Conservation (phyloP, 2,329 filamentous ascomycete species). For the Fusarium continuum region DNA sequence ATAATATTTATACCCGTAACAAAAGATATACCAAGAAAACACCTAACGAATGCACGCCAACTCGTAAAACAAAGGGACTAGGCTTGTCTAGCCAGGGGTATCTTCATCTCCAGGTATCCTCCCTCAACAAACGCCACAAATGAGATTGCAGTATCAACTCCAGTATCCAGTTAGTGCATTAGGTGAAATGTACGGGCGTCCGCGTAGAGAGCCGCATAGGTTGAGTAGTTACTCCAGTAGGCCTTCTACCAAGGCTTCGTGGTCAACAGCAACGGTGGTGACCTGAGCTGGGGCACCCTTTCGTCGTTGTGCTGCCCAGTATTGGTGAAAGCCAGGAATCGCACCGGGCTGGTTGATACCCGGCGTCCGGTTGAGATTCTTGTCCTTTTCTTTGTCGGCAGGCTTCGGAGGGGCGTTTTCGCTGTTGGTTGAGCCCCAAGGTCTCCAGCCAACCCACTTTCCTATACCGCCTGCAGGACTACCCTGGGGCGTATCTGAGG, state of each 20-base stretch:
- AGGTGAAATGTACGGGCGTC: constrained; percentile 13
- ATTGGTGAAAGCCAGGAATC: constrained; percentile 75
- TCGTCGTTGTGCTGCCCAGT: constrained; percentile 60
- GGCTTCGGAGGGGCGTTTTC: constrained; percentile 25
- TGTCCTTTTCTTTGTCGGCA: constrained; percentile 46
- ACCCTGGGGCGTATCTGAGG: constrained; percentile 36
- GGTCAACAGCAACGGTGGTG: constrained; percentile 66
- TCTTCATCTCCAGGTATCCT: constrained; percentile 37
- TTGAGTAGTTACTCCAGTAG: constrained; percentile 50
- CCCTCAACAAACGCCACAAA: constrained; percentile 39
- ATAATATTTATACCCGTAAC: constrained; percentile 34
- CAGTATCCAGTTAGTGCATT: constrained; percentile 22
- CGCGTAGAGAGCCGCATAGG: neutral
- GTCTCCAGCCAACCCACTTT: constrained; percentile 60
- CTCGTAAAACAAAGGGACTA: constrained; percentile 30
- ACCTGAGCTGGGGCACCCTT: constrained; percentile 65
- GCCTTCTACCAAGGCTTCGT: constrained; percentile 67
- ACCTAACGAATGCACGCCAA: constrained; percentile 28
- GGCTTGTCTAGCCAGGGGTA: constrained; percentile 42
- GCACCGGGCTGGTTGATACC: constrained; percentile 83
- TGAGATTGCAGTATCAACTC: constrained; percentile 34
- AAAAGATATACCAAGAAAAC: constrained; percentile 14
- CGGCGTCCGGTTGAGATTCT: constrained; percentile 61
- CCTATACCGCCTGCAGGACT: constrained; percentile 48
- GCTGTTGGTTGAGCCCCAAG: constrained; percentile 51